Evolutionary conservation across 179 eudicot genomes (phyloP).

Genomic region (Camellia oleifera): DNA sequence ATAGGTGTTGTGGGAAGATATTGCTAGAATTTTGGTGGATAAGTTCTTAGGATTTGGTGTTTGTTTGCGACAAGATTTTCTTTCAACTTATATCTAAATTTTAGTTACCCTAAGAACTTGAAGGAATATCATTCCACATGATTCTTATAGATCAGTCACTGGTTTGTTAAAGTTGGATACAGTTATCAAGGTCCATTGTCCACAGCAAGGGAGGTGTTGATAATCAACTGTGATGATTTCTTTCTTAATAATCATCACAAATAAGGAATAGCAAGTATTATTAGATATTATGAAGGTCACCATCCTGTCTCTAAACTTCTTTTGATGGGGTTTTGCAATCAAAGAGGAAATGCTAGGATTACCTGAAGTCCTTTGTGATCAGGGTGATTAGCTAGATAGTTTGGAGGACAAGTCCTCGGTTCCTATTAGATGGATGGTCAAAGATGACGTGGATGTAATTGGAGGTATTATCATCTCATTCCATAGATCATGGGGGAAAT

Average conservation of each 20-base stretch:
- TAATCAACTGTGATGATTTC: neutral
- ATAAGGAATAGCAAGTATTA: neutral
- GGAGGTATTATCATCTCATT: neutral
- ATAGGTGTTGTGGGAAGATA: neutral
- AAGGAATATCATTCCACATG: neutral
- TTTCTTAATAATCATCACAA: neutral
- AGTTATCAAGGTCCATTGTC: neutral
- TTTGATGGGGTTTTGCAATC: neutral
- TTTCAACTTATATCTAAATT: neutral
- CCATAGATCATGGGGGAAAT: neutral
- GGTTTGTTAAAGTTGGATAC: neutral
- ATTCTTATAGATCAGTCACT: neutral
- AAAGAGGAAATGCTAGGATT: neutral
- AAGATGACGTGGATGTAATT: neutral
- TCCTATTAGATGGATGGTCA: neutral
- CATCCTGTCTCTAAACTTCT: neutral
- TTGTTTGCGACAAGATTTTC: neutral
- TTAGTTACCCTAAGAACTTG: neutral
- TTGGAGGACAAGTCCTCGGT: neutral
- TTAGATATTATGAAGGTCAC: neutral
- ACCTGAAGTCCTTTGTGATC: neutral
- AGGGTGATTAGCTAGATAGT: neutral
- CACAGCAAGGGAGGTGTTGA: neutral
- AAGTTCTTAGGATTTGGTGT: neutral
- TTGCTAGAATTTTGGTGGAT: slow-evolving; percentile 7